Percentiles rank a stretch among this genome's conserved stretches.
These are phyloP conservation scores for Ganoderma resinaceum DNA, from an alignment of 1,284 basidiomycete species.

Conservation along the genomic window DNA sequence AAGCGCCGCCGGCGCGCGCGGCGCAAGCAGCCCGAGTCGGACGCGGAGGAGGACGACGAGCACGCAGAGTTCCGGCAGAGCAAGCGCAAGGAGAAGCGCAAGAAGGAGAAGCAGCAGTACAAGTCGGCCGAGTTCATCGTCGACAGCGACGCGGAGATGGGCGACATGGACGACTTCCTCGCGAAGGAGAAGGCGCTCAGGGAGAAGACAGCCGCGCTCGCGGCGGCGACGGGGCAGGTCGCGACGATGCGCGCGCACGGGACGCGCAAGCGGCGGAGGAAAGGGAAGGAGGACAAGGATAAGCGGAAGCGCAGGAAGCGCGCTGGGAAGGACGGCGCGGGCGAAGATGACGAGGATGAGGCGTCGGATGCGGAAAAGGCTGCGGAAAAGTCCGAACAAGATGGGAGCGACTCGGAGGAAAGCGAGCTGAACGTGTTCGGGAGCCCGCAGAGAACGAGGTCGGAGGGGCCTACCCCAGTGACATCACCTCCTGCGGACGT, in stretches of 20 bases:
- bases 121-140: constrained; percentile 91
- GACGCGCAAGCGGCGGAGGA: constrained; percentile 70
- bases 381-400: constrained; percentile 9
- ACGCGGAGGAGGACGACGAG: constrained; percentile 48
- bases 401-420: constrained; percentile 28
- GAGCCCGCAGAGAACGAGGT: constrained; percentile 31
- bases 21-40: constrained; percentile 52
- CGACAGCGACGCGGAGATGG: constrained; percentile 86
- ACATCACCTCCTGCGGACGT: constrained; percentile 30
- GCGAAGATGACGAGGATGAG: constrained; percentile 14
- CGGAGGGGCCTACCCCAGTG: constrained; percentile 30
- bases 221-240: constrained; percentile 52
- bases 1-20: constrained; percentile 59
- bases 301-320: constrained; percentile 35
- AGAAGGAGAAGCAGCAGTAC: constrained; percentile 77
- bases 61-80: constrained; percentile 41
- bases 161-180: constrained; percentile 80
- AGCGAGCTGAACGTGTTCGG: constrained; percentile 36
- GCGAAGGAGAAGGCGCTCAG: constrained; percentile 70
- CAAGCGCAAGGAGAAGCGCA: constrained; percentile 58
- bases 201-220: constrained; percentile 55
- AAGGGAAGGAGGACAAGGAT: constrained; percentile 38
- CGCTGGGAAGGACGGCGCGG: constrained; percentile 27
- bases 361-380: constrained; percentile 28
- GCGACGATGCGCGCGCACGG: constrained; percentile 69